These are phyloP conservation scores for Candida lessepsii DNA, from an alignment of 805 yeast species.

Conservation along the genomic window DNA sequence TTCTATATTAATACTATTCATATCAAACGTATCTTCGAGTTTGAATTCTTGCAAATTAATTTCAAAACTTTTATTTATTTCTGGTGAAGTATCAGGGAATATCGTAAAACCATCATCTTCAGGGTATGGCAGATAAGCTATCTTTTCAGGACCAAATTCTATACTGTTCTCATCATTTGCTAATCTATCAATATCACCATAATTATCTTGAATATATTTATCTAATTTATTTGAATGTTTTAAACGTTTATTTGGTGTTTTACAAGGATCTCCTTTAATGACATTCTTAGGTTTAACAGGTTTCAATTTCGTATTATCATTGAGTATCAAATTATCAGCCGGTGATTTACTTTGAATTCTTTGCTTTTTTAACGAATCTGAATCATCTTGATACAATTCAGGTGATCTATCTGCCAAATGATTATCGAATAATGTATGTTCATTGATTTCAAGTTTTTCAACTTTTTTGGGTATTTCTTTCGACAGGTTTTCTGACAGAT, in stretches of 20 bases:
- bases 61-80: slow-evolving; percentile 27
- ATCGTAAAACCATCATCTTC: slow-evolving; percentile 6
- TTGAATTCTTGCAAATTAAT: slow-evolving; percentile 4
- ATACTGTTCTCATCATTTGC: slow-evolving; percentile 23
- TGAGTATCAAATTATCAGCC: slow-evolving; percentile 1
- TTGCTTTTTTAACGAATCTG: slow-evolving; percentile 27
- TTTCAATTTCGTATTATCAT: slow-evolving; percentile 3
- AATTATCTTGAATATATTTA: slow-evolving; percentile 2
- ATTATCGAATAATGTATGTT: slow-evolving; percentile 17
- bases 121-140: not conserved
- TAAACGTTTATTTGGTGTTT: slow-evolving; percentile 14
- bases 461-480: not conserved
- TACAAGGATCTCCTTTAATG: slow-evolving; percentile 15
- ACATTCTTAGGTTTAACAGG: slow-evolving; percentile 3
- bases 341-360: slow-evolving; percentile 6
- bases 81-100: not conserved
- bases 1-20: slow-evolving; percentile 10
- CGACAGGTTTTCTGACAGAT: too few relatives aligned
- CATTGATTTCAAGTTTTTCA: slow-evolving; percentile 7
- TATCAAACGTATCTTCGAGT: slow-evolving; percentile 11
- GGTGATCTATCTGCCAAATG: slow-evolving; percentile 20
- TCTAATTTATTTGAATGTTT: slow-evolving; percentile 21
- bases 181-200: slow-evolving; percentile 8
- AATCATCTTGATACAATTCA: slow-evolving; percentile 22
- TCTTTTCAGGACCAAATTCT: slow-evolving; percentile 12